Percentiles rank a stretch among this genome's conserved stretches.
These are phyloP conservation scores for Hydrangea macrophylla DNA, from an alignment of 148 eudicot genomes.

Conservation along the genomic window DNA sequence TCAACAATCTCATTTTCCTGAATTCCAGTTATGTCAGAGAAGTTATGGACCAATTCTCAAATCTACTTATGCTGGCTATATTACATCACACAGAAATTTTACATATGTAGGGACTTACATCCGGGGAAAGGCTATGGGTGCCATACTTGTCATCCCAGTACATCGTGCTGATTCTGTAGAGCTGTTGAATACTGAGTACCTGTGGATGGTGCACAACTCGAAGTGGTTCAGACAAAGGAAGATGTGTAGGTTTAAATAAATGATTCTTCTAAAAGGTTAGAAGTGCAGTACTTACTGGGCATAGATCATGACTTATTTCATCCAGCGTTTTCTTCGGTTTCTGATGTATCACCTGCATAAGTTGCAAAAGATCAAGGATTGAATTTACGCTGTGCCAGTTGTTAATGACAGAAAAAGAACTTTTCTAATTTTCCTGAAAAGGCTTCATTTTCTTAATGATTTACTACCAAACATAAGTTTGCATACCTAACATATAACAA, in stretches of 20 bases:
- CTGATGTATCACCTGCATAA: constrained; percentile 77
- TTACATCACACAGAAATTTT: background rate
- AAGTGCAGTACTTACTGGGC: constrained; percentile 61
- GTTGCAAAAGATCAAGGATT: constrained; percentile 7
- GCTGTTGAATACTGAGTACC: constrained; percentile 90
- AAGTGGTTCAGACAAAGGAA: constrained; percentile 21
- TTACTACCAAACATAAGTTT: too few species aligned
- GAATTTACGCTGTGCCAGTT: background rate
- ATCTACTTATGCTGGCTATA: background rate
- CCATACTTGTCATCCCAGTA: constrained; percentile 98
- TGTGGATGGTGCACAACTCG: constrained; percentile 25
- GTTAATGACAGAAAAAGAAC: background rate
- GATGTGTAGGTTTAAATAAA: constrained; percentile 8
- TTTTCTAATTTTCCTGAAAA: background rate
- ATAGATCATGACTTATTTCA: constrained; percentile 89
- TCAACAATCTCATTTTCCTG: background rate
- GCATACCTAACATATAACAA: too few species aligned
- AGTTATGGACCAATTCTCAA: background rate
- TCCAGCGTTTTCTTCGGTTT: constrained; percentile 83
- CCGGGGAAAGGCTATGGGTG: constrained; percentile 82
- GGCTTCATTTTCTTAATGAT: too few species aligned
- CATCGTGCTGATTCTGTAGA: constrained; percentile 93
- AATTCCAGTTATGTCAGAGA: background rate
- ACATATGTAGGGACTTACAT: constrained; percentile 43
- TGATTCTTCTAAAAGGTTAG: constrained; percentile 12